A percentile compares a stretch with the other conserved stretches of the same genome.
phyloP scores from a whole-genome alignment of 2,329 filamentous ascomycete genomes.

The Chrysoporthe deuterocubensis region DNA sequence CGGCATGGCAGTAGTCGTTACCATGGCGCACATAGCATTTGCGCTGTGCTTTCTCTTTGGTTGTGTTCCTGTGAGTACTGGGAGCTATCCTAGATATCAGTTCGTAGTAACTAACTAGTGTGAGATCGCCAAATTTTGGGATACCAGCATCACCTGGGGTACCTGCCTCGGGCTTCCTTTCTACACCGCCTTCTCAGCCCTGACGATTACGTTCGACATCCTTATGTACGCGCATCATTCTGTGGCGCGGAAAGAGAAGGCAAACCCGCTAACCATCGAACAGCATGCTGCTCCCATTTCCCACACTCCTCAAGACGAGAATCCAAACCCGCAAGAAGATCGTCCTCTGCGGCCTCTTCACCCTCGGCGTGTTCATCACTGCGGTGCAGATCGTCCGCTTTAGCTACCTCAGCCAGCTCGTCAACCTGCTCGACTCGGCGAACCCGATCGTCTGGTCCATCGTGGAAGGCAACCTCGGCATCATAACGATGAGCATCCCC shows the following conservation, averaged over 20 bases:
- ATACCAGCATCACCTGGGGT: slow-evolving; percentile 40
- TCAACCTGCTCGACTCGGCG: slow-evolving; percentile 50
- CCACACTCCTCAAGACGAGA: slow-evolving; percentile 42
- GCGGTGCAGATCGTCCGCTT: slow-evolving; percentile 56
- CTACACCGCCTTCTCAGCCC: slow-evolving; percentile 46
- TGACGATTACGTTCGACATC: slow-evolving; percentile 48
- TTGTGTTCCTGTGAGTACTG: slow-evolving; percentile 40
- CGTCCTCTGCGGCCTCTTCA: slow-evolving; percentile 48
- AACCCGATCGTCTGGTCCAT: slow-evolving; percentile 35
- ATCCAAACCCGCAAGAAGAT: slow-evolving; percentile 42
- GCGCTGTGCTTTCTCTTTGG: slow-evolving; percentile 42
- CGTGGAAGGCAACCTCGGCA: slow-evolving; percentile 22
- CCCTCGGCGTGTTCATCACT: slow-evolving; percentile 55
- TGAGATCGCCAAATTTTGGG: slow-evolving; percentile 42
- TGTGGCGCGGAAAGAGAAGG: neutral
- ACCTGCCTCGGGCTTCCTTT: slow-evolving; percentile 47
- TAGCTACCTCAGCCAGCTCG: slow-evolving; percentile 49
- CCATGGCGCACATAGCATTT: slow-evolving; percentile 46
- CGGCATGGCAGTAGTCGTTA: slow-evolving; percentile 40
- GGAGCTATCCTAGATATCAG: slow-evolving; percentile 13
- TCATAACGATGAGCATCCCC: slow-evolving; percentile 21
- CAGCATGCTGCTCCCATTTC: slow-evolving; percentile 48
- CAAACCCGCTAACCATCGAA: neutral
- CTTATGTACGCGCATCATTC: slow-evolving; percentile 39
- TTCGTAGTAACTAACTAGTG: neutral